Evolutionary conservation across 257 asterid species (phyloP).

Genomic region (Galeopsis tetrahit): DNA sequence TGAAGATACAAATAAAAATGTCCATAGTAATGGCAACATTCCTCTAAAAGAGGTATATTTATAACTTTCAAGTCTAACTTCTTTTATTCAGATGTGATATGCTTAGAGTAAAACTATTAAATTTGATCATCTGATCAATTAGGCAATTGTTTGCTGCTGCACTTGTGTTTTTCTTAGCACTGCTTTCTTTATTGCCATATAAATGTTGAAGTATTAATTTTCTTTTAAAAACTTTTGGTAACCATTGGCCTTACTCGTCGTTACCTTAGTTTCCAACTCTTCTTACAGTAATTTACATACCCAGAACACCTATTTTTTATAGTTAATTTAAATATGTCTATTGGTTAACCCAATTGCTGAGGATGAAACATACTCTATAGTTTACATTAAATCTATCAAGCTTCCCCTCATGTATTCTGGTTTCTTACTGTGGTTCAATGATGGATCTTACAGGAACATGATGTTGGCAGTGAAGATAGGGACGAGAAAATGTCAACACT

Average conservation of each 20-base stretch:
- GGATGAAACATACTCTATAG: conserved; percentile 16
- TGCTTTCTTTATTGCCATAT: neutral
- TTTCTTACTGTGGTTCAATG: conserved; percentile 32
- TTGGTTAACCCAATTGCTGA: conserved; percentile 21
- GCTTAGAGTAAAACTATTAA: neutral
- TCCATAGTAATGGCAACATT: conserved; percentile 30
- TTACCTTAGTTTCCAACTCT: conserved; percentile 17
- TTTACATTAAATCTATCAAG: neutral
- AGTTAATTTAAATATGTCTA: conserved; percentile 6
- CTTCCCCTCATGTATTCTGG: conserved; percentile 24
- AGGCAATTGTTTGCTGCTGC: conserved; percentile 21
- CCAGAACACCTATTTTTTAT: neutral
- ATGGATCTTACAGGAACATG: conserved; percentile 69
- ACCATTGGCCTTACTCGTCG: neutral
- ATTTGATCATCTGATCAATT: conserved; percentile 10
- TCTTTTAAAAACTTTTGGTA: neutral
- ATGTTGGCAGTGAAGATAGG: conserved; percentile 37
- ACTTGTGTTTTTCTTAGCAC: conserved; percentile 6
- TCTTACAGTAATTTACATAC: neutral
- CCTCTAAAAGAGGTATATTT: conserved; percentile 61
- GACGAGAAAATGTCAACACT: conserved; percentile 63
- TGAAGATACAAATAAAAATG: conserved; percentile 39
- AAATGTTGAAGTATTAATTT: conserved; percentile 1
- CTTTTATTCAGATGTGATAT: conserved; percentile 21
- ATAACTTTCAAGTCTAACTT: conserved; percentile 6